Evolutionary conservation across 805 yeast genomes (phyloP), one percentile per base, ranked within the genome.

Genomic region (Candida koratica): DNA sequence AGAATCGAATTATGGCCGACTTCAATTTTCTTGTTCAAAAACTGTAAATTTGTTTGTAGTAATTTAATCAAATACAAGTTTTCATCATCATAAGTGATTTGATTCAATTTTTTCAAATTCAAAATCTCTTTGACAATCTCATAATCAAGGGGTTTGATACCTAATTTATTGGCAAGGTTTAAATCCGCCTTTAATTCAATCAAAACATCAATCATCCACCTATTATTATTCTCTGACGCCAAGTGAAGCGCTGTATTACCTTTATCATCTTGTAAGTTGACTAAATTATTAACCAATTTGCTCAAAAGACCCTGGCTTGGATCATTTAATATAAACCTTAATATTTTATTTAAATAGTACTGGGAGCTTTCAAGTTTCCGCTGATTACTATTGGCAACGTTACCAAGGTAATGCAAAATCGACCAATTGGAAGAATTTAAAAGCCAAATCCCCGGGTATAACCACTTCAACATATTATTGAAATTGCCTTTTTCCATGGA

Each of bases 81-180:
- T 9, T 48, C 50, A 30, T 47, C 53, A 26, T 38, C 28, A 16
- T 39, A 34, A 15, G 38, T 44, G 9, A 30, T 25, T 20, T 41
- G 43, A n/a, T 42, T 44, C 11, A 42, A 36, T 29, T 44, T 42
- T 22, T 39, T 44, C 8, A 26, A 35, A 25, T 48, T 42, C 6
- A 32, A 27, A 9, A 55, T 51, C 31, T 66, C 69, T 30, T 75
- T 61, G 29, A 71, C 75, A 36, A 83, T 77, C 29, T 95, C 95
- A 60, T 84, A 90, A 60, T 93, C 97, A 10, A 71, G 61, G 3
- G 97, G 95, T 42, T 84, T 77, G 22, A 90, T 71, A 0, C 96
- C 96, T 4, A 90, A 83, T 34, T 84, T 82, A 55, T 93, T 93
- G 4, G 86, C 76, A 32, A 86, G 71, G 22, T 70, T 69, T 4